Base-by-base conservation (phyloP, 192 early-diverging fungal genomes). In the Cetraspora pellucida region DNA sequence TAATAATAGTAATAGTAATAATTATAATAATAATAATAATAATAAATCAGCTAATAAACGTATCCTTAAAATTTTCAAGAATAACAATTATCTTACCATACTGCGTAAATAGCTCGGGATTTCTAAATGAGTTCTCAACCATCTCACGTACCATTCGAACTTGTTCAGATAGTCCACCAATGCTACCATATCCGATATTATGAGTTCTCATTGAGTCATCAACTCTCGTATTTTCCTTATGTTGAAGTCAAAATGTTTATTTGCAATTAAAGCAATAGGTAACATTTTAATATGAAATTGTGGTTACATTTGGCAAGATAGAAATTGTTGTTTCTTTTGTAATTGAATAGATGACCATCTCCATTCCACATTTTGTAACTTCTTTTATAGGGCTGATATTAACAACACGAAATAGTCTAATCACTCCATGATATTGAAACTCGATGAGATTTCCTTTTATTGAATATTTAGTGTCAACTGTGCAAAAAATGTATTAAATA, bases 121-220 rank as follows among this genome's bases (percentile, higher is more conserved):
- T 82, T 17, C 82, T 80, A 6, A 99, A 82, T 6, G 94, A 89
- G 2, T 86, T 84, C 66, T 97, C 95, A 2, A 98, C 92, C 81
- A 98, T 89, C 54, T 94, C 91, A n/a, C 91, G 88, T 7, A 98
- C 87, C 19, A 86, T 85, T 7, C 75, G 82, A 10, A 97, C 86
- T 77, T 96, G 90, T 25, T 86, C 81, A 3, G 81, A 82, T 8
- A 98, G 85, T 3, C 97, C 97, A 28, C 97, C 97, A 44, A 98
- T 92, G 10, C 86, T 75, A 10, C 82, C 82, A 80, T 92, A 94
- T 4, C 70, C 76, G 19, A 72, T 16, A 45, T 52, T 54, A 17
- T n/a, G 13, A 10, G 21, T 52, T 1, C 31, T 52, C 16, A 66
- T 57, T 11, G 25, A 23, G 3, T 69, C 64, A 45, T 43, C 17